A percentile compares a stretch with the other conserved stretches of the same genome.
Conservation (phyloP, 1,284 basidiomycete species). For the Polyporus tsugae region DNA sequence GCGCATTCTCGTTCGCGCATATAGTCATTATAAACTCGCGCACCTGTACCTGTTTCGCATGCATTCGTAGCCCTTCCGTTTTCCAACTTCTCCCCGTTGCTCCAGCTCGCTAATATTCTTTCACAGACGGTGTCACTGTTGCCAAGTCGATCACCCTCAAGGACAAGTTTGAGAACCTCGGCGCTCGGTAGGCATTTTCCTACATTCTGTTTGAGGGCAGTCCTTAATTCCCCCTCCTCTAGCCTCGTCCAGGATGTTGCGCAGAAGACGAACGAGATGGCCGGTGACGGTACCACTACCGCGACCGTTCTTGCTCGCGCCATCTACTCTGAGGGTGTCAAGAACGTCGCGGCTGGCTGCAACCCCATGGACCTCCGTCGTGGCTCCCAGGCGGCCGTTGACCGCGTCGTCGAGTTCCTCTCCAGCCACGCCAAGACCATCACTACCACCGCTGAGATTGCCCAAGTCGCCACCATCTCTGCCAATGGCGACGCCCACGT, state of each 20-base stretch:
- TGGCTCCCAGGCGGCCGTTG: conserved; percentile 95
- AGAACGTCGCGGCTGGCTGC: conserved; percentile 99
- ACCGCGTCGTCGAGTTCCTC: conserved; percentile 94
- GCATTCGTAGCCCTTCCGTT: not conserved
- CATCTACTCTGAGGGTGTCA: conserved; percentile 98
- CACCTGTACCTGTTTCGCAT: conserved; percentile 15
- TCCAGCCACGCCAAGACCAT: conserved; percentile 92
- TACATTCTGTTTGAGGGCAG: not conserved
- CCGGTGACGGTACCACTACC: conserved; percentile 98
- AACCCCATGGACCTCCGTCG: conserved; percentile 99
- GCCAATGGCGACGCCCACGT: conserved; percentile 97
- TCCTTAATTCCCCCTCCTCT: conserved; percentile 15
- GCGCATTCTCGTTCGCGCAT: not conserved
- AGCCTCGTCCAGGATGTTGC: conserved; percentile 97
- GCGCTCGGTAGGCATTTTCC: conserved; percentile 78
- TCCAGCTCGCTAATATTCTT: conserved; percentile 12
- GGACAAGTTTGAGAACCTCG: conserved; percentile 99
- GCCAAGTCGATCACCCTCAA: conserved; percentile 95
- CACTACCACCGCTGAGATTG: conserved; percentile 97
- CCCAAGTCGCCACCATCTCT: conserved; percentile 98
- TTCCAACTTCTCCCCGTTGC: not conserved
- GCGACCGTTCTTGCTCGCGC: conserved; percentile 97
- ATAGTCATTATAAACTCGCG: not conserved
- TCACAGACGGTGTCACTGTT: conserved; percentile 93
- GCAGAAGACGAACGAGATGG: conserved; percentile 96